These are phyloP conservation scores for Peniophora sp. DNA, from an alignment of 1,284 basidiomycete species.

Conservation along the genomic window DNA sequence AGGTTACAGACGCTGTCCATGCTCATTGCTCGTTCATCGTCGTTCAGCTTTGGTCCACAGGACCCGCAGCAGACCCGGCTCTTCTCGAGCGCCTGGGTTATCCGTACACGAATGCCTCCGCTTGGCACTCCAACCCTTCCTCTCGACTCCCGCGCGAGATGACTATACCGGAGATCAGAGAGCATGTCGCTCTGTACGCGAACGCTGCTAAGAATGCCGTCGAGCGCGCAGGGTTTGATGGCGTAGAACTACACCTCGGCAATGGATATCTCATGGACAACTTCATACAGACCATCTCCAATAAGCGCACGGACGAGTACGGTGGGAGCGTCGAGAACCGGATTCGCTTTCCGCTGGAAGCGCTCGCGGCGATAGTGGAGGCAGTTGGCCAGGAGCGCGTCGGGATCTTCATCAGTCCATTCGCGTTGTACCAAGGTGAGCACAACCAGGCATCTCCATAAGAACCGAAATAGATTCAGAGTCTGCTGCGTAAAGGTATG, in stretches of 20 bases:
- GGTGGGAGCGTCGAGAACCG: slow-evolving; percentile 21
- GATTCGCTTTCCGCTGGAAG: slow-evolving; percentile 37
- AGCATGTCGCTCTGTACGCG: slow-evolving; percentile 29
- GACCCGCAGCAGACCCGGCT: slow-evolving; percentile 26
- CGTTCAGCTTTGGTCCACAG: slow-evolving; percentile 39
- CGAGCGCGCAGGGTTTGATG: slow-evolving; percentile 37
- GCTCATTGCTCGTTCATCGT: slow-evolving; percentile 30
- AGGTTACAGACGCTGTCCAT: slow-evolving; percentile 21
- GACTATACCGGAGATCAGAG: slow-evolving; percentile 28
- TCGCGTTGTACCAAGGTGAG: slow-evolving; percentile 2
- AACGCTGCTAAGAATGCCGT: slow-evolving; percentile 34
- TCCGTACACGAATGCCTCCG: slow-evolving; percentile 30
- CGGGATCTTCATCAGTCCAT: slow-evolving; percentile 33
- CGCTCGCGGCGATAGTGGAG: slow-evolving; percentile 30
- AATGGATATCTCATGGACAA: slow-evolving; percentile 18
- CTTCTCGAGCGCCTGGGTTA: slow-evolving; percentile 21
- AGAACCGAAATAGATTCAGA: background rate
- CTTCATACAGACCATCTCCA: slow-evolving; percentile 17
- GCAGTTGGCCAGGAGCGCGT: slow-evolving; percentile 30
- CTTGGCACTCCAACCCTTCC: slow-evolving; percentile 21
- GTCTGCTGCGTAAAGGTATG: too few relatives aligned
- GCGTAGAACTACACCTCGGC: slow-evolving; percentile 30
- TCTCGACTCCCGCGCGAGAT: slow-evolving; percentile 16
- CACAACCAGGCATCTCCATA: too few relatives aligned
- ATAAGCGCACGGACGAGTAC: slow-evolving; percentile 37